Conservation (phyloP, 805 yeast species). For the Teunomyces aglyptinius region DNA sequence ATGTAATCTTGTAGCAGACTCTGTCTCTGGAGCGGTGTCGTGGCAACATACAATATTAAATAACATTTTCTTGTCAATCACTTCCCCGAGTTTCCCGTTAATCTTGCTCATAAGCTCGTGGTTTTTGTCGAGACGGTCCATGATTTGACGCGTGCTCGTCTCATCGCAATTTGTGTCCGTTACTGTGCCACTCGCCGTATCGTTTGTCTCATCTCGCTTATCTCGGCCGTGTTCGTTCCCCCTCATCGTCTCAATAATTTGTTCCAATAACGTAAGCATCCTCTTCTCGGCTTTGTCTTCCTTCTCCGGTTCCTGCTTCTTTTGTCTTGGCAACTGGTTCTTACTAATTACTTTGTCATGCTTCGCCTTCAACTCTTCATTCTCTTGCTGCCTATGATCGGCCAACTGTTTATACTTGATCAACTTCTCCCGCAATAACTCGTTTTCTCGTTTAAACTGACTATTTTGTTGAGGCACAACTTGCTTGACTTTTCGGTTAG, state of each 20-base stretch:
- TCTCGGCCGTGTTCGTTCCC: neutral
- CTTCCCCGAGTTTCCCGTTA: neutral
- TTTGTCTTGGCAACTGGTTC: neutral
- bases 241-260: conserved; percentile 7
- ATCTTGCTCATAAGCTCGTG: neutral
- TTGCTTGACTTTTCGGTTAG: conserved; percentile 13
- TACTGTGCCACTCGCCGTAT: neutral
- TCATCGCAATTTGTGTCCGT: neutral
- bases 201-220: neutral
- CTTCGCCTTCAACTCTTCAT: conserved; percentile 3
- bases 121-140: neutral
- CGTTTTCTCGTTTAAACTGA: conserved; percentile 25
- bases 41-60: neutral
- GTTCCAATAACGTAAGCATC: conserved; percentile 8
- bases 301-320: neutral
- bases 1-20: neutral
- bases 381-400: conserved; percentile 6
- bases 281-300: neutral
- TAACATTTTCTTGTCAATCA: neutral
- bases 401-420: conserved; percentile 29
- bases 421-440: conserved; percentile 31
- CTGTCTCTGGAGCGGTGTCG: neutral
- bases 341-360: neutral
- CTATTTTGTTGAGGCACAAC: conserved; percentile 18
- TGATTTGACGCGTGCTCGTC: conserved; percentile 1